These are phyloP conservation scores for Amauroascus niger DNA, from an alignment of 2,329 filamentous ascomycete species.

Conservation along the genomic window DNA sequence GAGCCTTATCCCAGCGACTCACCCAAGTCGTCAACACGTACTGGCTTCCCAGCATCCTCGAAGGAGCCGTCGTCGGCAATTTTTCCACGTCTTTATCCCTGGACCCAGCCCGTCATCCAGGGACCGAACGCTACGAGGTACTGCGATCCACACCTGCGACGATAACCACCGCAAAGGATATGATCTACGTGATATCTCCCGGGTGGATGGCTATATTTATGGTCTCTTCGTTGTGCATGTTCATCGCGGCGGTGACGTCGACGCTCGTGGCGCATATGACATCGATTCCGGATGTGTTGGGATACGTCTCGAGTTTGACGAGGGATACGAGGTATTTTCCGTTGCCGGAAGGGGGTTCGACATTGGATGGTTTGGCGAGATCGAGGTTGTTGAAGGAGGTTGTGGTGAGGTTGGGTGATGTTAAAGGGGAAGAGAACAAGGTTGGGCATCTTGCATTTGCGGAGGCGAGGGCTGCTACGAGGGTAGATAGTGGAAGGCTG, in stretches of 20 bases:
- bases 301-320: conserved; percentile 9
- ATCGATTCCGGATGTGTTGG: conserved; percentile 8
- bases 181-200: background rate
- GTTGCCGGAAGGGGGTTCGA: conserved; percentile 1
- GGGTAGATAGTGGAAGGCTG: background rate
- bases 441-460: conserved; percentile 8
- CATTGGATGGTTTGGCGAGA: conserved; percentile 6
- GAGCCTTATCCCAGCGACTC: conserved; percentile 8
- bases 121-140: background rate
- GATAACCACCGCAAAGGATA: background rate
- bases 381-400: conserved; percentile 1
- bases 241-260: background rate
- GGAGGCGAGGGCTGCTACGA: background rate
- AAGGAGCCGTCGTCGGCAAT: background rate
- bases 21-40: conserved; percentile 12
- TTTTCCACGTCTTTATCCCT: background rate
- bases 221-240: conserved; percentile 7
- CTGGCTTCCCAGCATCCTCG: conserved; percentile 11
- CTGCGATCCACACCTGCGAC: background rate
- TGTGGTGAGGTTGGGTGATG: conserved; percentile 9
- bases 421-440: background rate
- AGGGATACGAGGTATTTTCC: conserved; percentile 9
- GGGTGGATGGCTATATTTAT: conserved; percentile 5
- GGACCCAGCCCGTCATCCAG: too few relatives aligned
- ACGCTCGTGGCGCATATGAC: conserved; percentile 1